phyloP scores from a whole-genome alignment of 2,329 filamentous ascomycete species.

The Acrocalymma vagum region DNA sequence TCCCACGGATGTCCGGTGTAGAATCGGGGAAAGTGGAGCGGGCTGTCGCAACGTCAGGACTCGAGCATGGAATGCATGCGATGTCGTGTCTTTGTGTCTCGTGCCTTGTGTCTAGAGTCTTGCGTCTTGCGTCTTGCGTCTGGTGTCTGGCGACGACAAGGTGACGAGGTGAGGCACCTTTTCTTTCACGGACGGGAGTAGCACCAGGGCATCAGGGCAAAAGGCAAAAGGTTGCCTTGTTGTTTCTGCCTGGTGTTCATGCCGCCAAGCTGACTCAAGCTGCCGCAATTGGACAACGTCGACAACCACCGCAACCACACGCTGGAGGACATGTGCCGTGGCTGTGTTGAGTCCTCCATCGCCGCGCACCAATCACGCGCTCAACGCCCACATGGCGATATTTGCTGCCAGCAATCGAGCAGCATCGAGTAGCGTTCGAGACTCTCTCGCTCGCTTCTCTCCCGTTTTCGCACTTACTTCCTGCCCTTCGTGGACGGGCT shows the following conservation, averaged over 20 bases:
- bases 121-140: too few species aligned
- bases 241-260: slow-evolving; percentile 15
- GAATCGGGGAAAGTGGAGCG: slow-evolving; percentile 24
- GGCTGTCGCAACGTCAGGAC: slow-evolving; percentile 13
- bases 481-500: too few species aligned
- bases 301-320: slow-evolving; percentile 1
- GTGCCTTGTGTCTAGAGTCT: slow-evolving; percentile 12
- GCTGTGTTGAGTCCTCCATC: slow-evolving; percentile 21
- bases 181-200: too few species aligned
- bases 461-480: too few species aligned
- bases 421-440: too few species aligned
- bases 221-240: slow-evolving; percentile 24
- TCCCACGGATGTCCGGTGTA: slow-evolving; percentile 35
- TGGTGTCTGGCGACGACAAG: too few species aligned
- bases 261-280: slow-evolving; percentile 19
- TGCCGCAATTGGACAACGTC: background rate
- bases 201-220: slow-evolving; percentile 20
- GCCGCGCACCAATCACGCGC: slow-evolving; percentile 14
- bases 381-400: too few species aligned
- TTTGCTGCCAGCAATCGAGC: too few species aligned
- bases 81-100: slow-evolving; percentile 20
- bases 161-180: too few species aligned
- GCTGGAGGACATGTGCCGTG: slow-evolving; percentile 13
- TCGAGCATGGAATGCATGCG: slow-evolving; percentile 1
- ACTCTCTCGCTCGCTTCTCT: too few species aligned